phyloP scores from a whole-genome alignment of 768 basidiomycete species.

The Trametes elegans region DNA sequence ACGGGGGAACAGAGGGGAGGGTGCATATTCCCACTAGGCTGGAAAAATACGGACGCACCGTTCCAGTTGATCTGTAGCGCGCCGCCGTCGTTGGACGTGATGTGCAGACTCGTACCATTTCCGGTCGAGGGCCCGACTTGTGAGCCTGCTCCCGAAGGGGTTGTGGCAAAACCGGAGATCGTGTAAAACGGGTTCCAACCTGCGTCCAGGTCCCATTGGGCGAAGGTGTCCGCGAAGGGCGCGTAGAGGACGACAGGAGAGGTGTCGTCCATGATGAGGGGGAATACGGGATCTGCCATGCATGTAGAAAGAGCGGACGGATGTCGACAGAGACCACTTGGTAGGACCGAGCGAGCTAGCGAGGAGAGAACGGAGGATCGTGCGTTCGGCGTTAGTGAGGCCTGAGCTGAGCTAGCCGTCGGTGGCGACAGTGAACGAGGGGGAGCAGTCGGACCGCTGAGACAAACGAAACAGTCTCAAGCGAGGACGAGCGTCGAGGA shows the following conservation, averaged over 20 bases:
- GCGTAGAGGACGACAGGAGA: slow-evolving; percentile 62
- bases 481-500: slow-evolving; percentile 15
- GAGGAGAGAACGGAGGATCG: neutral
- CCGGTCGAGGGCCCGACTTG: slow-evolving; percentile 35
- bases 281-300: slow-evolving; percentile 39
- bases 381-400: too few relatives aligned
- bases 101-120: slow-evolving; percentile 56
- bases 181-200: slow-evolving; percentile 73
- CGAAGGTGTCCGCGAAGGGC: slow-evolving; percentile 57
- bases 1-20: neutral
- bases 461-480: slow-evolving; percentile 1
- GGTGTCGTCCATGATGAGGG: slow-evolving; percentile 57
- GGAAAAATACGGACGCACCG: slow-evolving; percentile 47
- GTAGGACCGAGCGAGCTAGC: neutral
- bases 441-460: neutral
- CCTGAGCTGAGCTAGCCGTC: too few relatives aligned
- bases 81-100: slow-evolving; percentile 60
- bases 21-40: too few relatives aligned
- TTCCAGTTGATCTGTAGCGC: slow-evolving; percentile 56
- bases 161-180: slow-evolving; percentile 43
- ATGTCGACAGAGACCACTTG: neutral
- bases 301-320: slow-evolving; percentile 20
- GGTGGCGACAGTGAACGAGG: neutral
- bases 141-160: slow-evolving; percentile 9
- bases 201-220: slow-evolving; percentile 39